These are phyloP conservation scores for Hygrocybe coccinea DNA, from an alignment of 768 basidiomycete genomes.

Conservation along the genomic window DNA sequence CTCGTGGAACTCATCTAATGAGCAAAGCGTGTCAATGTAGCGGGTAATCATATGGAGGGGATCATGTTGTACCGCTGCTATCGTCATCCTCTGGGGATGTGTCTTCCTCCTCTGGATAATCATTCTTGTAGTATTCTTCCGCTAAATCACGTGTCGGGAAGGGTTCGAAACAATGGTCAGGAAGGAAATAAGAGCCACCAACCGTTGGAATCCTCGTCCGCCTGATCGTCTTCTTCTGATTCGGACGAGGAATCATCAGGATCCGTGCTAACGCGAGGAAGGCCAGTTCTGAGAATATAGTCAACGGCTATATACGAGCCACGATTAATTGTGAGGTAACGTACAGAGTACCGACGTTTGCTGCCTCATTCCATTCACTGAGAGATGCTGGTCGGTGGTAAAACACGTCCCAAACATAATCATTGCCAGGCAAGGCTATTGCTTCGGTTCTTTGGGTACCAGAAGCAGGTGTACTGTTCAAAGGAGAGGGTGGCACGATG, in stretches of 20 bases:
- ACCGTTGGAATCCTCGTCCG: conserved; percentile 85
- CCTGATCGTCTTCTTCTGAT: conserved; percentile 66
- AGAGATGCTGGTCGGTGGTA: conserved; percentile 62
- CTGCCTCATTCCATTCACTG: conserved; percentile 54
- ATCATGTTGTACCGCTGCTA: conserved; percentile 31
- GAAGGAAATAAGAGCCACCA: conserved; percentile 8
- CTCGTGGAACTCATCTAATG: conserved; percentile 55
- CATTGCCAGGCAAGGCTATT: conserved; percentile 23
- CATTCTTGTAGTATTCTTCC: conserved; percentile 81
- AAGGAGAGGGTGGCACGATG: conserved; percentile 13
- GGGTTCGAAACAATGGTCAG: background rate
- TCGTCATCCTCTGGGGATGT: conserved; percentile 34
- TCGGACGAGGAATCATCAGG: conserved; percentile 58
- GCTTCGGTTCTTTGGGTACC: background rate
- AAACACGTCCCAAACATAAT: conserved; percentile 84
- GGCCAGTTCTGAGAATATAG: conserved; percentile 46
- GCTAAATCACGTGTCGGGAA: conserved; percentile 35
- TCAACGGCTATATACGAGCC: background rate
- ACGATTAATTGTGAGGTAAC: conserved; percentile 18
- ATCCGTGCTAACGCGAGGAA: conserved; percentile 54
- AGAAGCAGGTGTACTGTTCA: conserved; percentile 8
- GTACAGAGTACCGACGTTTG: conserved; percentile 62
- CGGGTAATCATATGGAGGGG: conserved; percentile 4
- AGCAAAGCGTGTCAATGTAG: conserved; percentile 1
- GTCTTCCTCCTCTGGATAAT: conserved; percentile 71